Evolutionary conservation across 2,329 filamentous ascomycete genomes (phyloP).

Genomic region (Ceratocystis huliohia): DNA sequence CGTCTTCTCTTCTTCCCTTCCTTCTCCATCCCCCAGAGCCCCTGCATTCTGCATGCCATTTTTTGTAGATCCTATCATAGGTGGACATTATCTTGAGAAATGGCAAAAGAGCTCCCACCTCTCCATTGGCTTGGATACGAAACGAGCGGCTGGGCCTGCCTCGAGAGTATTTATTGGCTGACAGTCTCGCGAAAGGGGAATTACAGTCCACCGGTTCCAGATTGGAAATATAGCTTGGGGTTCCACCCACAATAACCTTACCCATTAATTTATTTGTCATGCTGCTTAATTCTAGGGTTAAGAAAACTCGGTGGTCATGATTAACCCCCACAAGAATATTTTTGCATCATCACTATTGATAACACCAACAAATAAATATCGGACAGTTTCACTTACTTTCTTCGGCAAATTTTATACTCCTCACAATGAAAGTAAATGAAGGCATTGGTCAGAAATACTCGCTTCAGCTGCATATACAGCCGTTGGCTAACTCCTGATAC

Average conservation of each 20-base stretch:
- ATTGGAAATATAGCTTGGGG: too few relatives aligned
- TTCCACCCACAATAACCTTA: background rate
- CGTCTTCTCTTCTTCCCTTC: background rate
- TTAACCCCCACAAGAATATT: background rate
- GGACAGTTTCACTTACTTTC: background rate
- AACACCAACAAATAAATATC: background rate
- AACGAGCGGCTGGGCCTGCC: background rate
- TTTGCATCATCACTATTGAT: background rate
- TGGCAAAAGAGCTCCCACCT: background rate
- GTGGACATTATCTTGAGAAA: background rate
- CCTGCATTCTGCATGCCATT: constrained; percentile 10
- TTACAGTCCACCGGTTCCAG: too few relatives aligned
- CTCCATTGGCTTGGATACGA: background rate
- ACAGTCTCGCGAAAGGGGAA: background rate
- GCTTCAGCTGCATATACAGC: background rate
- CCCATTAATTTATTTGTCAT: background rate
- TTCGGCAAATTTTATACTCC: background rate
- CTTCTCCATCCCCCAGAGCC: background rate
- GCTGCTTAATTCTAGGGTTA: background rate
- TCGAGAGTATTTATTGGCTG: background rate
- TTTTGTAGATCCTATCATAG: constrained; percentile 6
- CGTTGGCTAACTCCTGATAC: background rate
- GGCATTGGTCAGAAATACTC: constrained; percentile 29
- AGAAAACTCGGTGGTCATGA: background rate
- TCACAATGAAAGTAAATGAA: constrained; percentile 36